phyloP scores from a whole-genome alignment of 768 basidiomycete genomes.

The Russula griseocarnosa region DNA sequence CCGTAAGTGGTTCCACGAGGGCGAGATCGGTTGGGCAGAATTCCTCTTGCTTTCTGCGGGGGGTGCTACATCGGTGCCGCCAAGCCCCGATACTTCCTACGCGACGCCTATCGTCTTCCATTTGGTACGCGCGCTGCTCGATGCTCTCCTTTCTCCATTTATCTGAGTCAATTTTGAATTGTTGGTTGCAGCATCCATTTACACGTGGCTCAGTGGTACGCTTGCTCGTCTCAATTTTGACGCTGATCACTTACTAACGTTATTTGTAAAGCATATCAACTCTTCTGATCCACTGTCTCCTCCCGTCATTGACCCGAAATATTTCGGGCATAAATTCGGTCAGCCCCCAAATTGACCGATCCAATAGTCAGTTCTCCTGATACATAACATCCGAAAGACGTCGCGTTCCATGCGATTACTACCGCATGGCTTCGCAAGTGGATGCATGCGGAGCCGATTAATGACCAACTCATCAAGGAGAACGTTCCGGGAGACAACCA shows the following conservation, averaged over 20 bases:
- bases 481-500: conserved; percentile 16
- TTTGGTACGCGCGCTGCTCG: conserved; percentile 10
- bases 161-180: not conserved
- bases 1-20: conserved; percentile 24
- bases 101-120: conserved; percentile 27
- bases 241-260: not conserved
- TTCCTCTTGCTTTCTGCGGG: conserved; percentile 24
- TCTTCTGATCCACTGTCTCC: conserved; percentile 35
- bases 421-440: conserved; percentile 28
- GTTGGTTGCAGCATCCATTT: conserved; percentile 16
- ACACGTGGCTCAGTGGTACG: conserved; percentile 23
- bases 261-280: conserved; percentile 31
- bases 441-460: conserved; percentile 26
- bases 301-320: conserved; percentile 44
- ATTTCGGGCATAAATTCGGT: conserved; percentile 33
- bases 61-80: conserved; percentile 13
- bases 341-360: not conserved
- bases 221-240: not conserved
- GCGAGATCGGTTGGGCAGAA: conserved; percentile 27
- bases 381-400: conserved; percentile 26
- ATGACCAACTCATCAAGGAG: conserved; percentile 15
- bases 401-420: conserved; percentile 35
- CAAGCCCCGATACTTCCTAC: conserved; percentile 21
- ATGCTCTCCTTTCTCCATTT: not conserved
- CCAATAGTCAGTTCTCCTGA: conserved; percentile 8